Percentiles rank a stretch among this genome's conserved stretches.
These are phyloP conservation scores for Torulaspora globosa DNA, from an alignment of 1,139 yeast genomes.

Conservation along the genomic window DNA sequence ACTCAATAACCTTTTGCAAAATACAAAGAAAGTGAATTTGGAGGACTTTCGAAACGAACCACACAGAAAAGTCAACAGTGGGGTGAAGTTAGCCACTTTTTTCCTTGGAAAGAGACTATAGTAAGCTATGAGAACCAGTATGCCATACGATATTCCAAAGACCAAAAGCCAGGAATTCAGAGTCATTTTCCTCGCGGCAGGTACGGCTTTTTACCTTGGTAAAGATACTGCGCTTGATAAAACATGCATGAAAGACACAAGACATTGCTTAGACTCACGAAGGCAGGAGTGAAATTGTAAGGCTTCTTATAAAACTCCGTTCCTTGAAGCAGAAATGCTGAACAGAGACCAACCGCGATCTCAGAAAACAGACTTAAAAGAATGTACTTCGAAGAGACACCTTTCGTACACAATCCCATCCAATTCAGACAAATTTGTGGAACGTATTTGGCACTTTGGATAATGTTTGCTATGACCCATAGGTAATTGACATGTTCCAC, in stretches of 20 bases:
- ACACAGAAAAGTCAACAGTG: conserved; percentile 55
- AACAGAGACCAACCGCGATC: conserved; percentile 12
- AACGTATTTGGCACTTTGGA: conserved; percentile 24
- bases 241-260: conserved; percentile 20
- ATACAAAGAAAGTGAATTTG: conserved; percentile 50
- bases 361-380: conserved; percentile 16
- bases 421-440: conserved; percentile 37
- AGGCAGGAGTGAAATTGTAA: conserved; percentile 25
- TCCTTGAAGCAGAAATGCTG: not conserved
- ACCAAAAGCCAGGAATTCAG: too few relatives aligned
- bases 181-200: conserved; percentile 19
- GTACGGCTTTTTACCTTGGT: conserved; percentile 22
- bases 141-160: not conserved
- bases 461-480: conserved; percentile 30
- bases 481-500: conserved; percentile 37
- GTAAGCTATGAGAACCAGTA: not conserved
- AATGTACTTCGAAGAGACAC: conserved; percentile 29
- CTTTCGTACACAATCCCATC: conserved; percentile 34
- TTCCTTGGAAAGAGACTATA: conserved; percentile 62
- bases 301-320: conserved; percentile 22
- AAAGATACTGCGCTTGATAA: conserved; percentile 29
- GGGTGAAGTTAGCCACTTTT: conserved; percentile 62
- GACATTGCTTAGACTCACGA: conserved; percentile 19
- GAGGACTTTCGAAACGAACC: conserved; percentile 57
- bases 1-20: conserved; percentile 53